Conservation (phyloP, 2,329 filamentous ascomycete species). For the Xylariaceae sp. region DNA sequence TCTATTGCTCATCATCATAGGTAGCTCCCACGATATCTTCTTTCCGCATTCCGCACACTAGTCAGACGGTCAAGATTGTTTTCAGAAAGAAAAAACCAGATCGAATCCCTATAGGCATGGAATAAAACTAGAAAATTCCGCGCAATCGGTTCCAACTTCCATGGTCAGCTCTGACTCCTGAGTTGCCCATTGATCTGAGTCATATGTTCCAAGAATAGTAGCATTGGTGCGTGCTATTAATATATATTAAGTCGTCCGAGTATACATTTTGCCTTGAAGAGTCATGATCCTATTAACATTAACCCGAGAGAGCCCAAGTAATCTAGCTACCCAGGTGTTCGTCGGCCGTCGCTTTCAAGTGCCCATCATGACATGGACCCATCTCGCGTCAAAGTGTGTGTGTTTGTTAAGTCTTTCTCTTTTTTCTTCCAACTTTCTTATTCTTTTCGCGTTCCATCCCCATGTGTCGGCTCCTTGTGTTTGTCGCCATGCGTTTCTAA, state of each 20-base stretch:
- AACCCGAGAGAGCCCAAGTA: not conserved
- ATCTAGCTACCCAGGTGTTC: not conserved
- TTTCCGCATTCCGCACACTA: too few relatives aligned
- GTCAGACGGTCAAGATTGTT: too few relatives aligned
- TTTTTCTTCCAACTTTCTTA: not conserved
- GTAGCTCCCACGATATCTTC: not conserved
- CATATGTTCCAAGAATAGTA: not conserved
- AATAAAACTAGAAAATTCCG: not conserved
- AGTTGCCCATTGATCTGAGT: not conserved
- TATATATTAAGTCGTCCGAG: not conserved
- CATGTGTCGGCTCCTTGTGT: conserved; percentile 5
- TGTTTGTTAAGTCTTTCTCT: too few relatives aligned
- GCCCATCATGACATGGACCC: not conserved
- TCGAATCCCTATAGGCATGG: not conserved
- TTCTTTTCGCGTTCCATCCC: not conserved
- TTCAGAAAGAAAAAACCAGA: too few relatives aligned
- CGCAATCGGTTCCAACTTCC: not conserved
- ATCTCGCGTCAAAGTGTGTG: not conserved
- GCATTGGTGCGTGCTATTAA: not conserved
- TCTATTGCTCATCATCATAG: not conserved
- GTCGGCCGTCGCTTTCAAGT: not conserved
- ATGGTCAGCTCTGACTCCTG: too few relatives aligned
- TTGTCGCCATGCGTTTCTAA: conserved; percentile 11
- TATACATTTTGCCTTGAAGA: not conserved
- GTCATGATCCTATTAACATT: conserved; percentile 9